Percentiles rank a stretch among this genome's conserved stretches.
Evolutionary conservation across 345 rosid species (phyloP).

Genomic region (Lumnitzera racemosa): DNA sequence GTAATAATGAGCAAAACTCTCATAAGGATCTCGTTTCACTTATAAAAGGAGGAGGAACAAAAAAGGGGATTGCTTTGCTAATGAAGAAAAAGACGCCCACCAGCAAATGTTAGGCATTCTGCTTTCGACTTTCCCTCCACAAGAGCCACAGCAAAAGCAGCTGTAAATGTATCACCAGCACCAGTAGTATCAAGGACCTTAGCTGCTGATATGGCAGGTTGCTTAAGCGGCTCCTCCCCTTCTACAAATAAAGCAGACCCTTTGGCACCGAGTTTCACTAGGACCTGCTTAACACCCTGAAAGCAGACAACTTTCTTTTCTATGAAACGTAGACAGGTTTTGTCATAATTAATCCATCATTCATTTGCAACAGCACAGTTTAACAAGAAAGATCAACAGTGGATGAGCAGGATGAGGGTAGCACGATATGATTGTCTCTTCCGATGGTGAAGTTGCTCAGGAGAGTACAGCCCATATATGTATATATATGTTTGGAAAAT

Average conservation of each 20-base stretch:
- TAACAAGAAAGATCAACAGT: background rate
- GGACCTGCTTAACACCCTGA: slow-evolving; percentile 83
- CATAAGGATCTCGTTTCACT: background rate
- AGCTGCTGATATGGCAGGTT: slow-evolving; percentile 60
- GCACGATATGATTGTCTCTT: no score
- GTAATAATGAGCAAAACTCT: slow-evolving; percentile 4
- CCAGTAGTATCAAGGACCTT: slow-evolving; percentile 89
- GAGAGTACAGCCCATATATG: no score
- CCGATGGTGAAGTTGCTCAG: no score
- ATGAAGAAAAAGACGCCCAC: slow-evolving; percentile 19
- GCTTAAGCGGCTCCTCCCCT: slow-evolving; percentile 63
- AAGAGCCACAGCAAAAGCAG: slow-evolving; percentile 90
- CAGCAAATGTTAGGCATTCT: slow-evolving; percentile 85
- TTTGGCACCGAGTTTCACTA: slow-evolving; percentile 83
- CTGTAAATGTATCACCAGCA: slow-evolving; percentile 96
- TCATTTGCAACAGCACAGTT: background rate
- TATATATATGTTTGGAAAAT: no score
- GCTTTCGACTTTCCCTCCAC: slow-evolving; percentile 72
- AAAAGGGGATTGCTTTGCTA: background rate
- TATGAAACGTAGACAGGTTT: background rate
- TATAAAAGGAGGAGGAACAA: background rate
- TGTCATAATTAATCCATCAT: no score
- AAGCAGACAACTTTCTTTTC: slow-evolving; percentile 3
- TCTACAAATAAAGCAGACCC: slow-evolving; percentile 79
- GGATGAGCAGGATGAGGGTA: no score